These are phyloP conservation scores for Alternaria consortialis DNA, from an alignment of 2,329 filamentous ascomycete genomes.

Conservation along the genomic window DNA sequence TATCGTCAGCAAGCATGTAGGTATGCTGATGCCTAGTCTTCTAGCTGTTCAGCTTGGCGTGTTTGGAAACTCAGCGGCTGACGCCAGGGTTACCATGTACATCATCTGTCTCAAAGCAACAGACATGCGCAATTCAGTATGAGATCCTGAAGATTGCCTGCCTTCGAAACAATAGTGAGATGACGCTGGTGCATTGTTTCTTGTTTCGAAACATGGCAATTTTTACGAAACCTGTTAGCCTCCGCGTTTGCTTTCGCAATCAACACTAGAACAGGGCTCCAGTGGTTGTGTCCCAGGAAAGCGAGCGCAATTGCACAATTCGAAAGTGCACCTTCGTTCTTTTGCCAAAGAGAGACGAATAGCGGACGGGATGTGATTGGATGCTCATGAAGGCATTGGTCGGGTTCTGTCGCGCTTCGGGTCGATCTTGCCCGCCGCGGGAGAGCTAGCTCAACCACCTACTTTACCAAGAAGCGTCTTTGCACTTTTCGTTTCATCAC, in stretches of 20 bases:
- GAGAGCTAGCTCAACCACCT: constrained; percentile 1
- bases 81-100: constrained; percentile 9
- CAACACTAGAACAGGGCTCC: background rate
- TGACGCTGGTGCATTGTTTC: constrained; percentile 10
- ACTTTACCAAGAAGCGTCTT: background rate
- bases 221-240: constrained; percentile 7
- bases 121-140: background rate
- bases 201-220: constrained; percentile 16
- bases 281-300: background rate
- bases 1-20: constrained; percentile 11
- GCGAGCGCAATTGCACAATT: background rate
- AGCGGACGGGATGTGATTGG: background rate
- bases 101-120: constrained; percentile 6
- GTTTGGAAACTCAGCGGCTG: constrained; percentile 1
- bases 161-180: constrained; percentile 17
- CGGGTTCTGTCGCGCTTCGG: background rate
- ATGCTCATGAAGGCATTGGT: background rate
- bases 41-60: background rate
- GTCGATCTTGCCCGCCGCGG: background rate
- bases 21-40: constrained; percentile 1
- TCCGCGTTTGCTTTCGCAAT: background rate
- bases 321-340: background rate
- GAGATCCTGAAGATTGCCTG: constrained; percentile 1
- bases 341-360: background rate
- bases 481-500: background rate